Evolutionary conservation across 495 filamentous ascomycete species (phyloP).

Genomic region (Aspergillus affinis): DNA sequence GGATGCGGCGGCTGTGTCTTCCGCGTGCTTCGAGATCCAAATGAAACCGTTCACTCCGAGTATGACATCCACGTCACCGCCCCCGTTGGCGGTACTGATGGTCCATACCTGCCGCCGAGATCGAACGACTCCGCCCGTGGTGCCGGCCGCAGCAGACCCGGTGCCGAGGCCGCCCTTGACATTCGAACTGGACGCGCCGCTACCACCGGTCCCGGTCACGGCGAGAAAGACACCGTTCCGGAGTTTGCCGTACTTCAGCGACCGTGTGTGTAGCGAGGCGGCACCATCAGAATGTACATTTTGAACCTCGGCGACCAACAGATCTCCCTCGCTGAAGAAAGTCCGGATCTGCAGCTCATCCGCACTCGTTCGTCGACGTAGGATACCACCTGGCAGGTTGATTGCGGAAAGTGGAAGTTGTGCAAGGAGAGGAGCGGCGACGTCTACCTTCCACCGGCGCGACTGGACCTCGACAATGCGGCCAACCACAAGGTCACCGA

Average conservation of each 20-base stretch:
- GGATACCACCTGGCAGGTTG: slow-evolving; percentile 91
- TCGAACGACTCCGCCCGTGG: slow-evolving; percentile 69
- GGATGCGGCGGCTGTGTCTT: slow-evolving; percentile 52
- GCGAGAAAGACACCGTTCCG: slow-evolving; percentile 86
- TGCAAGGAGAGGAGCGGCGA: slow-evolving; percentile 79
- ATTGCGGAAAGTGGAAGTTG: slow-evolving; percentile 81
- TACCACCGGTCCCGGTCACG: slow-evolving; percentile 76
- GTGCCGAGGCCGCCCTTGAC: slow-evolving; percentile 33
- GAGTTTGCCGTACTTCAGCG: slow-evolving; percentile 90
- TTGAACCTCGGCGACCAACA: slow-evolving; percentile 91
- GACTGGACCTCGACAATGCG: slow-evolving; percentile 90
- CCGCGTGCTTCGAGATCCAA: slow-evolving; percentile 79
- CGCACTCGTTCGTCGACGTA: slow-evolving; percentile 84
- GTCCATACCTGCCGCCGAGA: slow-evolving; percentile 85
- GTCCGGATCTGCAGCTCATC: slow-evolving; percentile 94
- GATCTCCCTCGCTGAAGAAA: slow-evolving; percentile 88
- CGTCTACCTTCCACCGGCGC: slow-evolving; percentile 90
- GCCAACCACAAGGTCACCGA: slow-evolving; percentile 92
- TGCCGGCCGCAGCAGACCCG: slow-evolving; percentile 22
- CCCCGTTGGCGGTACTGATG: slow-evolving; percentile 62
- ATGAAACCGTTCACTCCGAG: slow-evolving; percentile 95
- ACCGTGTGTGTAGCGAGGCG: slow-evolving; percentile 84
- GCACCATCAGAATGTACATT: slow-evolving; percentile 74
- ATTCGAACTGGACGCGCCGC: slow-evolving; percentile 44
- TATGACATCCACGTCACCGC: slow-evolving; percentile 79